phyloP scores from a whole-genome alignment of 1,284 basidiomycete genomes.

The Cryptococcus sp. region DNA sequence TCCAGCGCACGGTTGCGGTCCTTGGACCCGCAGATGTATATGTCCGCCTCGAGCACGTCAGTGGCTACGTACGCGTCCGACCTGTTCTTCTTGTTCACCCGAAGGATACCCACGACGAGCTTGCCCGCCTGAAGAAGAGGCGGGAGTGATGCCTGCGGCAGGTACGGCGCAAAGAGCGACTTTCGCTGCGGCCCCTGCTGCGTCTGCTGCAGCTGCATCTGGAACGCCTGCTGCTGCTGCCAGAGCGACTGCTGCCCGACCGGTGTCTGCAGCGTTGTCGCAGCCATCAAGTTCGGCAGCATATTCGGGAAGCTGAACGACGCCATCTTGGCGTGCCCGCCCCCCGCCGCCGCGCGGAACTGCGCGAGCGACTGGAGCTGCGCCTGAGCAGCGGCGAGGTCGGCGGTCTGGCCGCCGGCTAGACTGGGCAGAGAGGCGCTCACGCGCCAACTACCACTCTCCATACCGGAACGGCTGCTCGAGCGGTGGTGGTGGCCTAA shows the following conservation, averaged over 20 bases:
- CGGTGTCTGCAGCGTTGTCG: conserved; percentile 70
- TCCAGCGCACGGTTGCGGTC: conserved; percentile 98
- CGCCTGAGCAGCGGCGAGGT: conserved; percentile 83
- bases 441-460: conserved; percentile 77
- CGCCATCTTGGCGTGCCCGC: conserved; percentile 92
- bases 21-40: conserved; percentile 97
- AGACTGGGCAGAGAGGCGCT: conserved; percentile 16
- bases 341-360: conserved; percentile 91
- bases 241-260: conserved; percentile 56
- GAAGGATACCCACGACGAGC: conserved; percentile 92
- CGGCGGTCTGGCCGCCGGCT: conserved; percentile 66
- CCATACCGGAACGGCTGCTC: conserved; percentile 40
- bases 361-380: conserved; percentile 95
- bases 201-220: conserved; percentile 81
- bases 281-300: conserved; percentile 91
- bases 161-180: conserved; percentile 96
- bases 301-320: conserved; percentile 98
- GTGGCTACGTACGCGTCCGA: conserved; percentile 99
- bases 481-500: conserved; percentile 69
- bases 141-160: conserved; percentile 95
- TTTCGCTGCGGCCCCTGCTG: conserved; percentile 91
- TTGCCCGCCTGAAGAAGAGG: conserved; percentile 97
- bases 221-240: conserved; percentile 71
- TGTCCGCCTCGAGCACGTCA: conserved; percentile 96
- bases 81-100: conserved; percentile 98